phyloP scores from a whole-genome alignment of 23 red algal genomes.

The Gracilaria vermiculophylla region DNA sequence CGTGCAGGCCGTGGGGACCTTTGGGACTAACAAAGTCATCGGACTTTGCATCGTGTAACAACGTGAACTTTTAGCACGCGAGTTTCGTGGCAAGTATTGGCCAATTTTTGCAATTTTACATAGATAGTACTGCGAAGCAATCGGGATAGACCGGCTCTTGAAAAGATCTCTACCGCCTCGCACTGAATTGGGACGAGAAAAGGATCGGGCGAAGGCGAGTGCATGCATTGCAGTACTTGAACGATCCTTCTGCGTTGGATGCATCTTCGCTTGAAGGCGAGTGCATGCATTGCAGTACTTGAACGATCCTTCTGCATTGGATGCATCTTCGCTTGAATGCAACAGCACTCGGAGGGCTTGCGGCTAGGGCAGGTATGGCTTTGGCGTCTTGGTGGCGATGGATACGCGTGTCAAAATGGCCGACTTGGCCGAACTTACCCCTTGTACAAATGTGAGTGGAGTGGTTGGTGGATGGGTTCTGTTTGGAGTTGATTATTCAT shows the following conservation, averaged over 20 bases:
- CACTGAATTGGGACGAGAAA: not conserved
- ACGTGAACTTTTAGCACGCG: too few species aligned
- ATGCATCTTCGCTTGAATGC: not conserved
- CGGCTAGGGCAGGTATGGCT: not conserved
- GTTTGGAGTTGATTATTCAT: not conserved
- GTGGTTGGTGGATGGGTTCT: not conserved
- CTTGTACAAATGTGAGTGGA: not conserved
- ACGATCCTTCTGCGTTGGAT: not conserved
- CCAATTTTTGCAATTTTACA: too few species aligned
- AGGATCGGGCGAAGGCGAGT: not conserved
- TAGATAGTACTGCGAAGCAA: too few species aligned
- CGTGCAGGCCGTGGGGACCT: too few species aligned
- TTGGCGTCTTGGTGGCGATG: not conserved
- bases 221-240: not conserved
- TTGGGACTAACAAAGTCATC: too few species aligned
- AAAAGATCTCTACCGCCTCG: not conserved
- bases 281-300: not conserved
- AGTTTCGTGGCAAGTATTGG: too few species aligned
- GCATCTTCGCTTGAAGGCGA: slow-evolving; percentile 3
- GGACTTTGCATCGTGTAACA: too few species aligned
- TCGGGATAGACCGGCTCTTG: not conserved
- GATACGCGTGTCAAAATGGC: not conserved
- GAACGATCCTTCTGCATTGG: not conserved
- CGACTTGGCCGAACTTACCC: not conserved
- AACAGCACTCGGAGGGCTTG: not conserved